Evolutionary conservation across 306 rosid genomes (phyloP).

Genomic region (Castanea sativa): DNA sequence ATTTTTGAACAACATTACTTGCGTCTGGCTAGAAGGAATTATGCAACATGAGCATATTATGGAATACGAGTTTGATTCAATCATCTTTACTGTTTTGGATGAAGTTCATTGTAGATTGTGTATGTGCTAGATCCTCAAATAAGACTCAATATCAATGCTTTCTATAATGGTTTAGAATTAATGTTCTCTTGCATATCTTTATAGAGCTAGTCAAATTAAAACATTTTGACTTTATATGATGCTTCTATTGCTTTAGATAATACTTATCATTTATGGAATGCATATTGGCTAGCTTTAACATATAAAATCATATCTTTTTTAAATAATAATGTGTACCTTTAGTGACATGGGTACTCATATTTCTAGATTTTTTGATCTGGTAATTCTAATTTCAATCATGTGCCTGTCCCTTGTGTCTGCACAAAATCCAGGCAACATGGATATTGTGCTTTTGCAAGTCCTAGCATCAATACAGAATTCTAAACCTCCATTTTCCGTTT

Average conservation of each 20-base stretch:
- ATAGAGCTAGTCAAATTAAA: neutral
- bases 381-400: neutral
- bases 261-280: neutral
- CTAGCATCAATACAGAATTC: neutral
- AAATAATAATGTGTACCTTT: neutral
- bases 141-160: neutral
- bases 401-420: neutral
- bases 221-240: neutral
- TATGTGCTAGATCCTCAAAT: conserved; percentile 1
- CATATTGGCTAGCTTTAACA: neutral
- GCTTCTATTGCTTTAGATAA: neutral
- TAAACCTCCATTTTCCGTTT: neutral
- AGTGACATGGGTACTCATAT: neutral
- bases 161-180: neutral
- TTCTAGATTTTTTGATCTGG: neutral
- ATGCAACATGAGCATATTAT: neutral
- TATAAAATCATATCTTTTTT: neutral
- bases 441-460: neutral
- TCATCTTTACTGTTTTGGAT: neutral
- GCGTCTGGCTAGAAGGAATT: neutral
- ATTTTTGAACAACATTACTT: conserved; percentile 12
- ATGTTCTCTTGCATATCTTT: neutral
- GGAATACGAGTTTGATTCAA: neutral
- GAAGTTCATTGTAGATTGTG: conserved; percentile 15
- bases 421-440: neutral